Evolutionary conservation across 164 flowering plant species (phyloP), one percentile per base, ranked within the genome.

Genomic region (Protea cynaroides): DNA sequence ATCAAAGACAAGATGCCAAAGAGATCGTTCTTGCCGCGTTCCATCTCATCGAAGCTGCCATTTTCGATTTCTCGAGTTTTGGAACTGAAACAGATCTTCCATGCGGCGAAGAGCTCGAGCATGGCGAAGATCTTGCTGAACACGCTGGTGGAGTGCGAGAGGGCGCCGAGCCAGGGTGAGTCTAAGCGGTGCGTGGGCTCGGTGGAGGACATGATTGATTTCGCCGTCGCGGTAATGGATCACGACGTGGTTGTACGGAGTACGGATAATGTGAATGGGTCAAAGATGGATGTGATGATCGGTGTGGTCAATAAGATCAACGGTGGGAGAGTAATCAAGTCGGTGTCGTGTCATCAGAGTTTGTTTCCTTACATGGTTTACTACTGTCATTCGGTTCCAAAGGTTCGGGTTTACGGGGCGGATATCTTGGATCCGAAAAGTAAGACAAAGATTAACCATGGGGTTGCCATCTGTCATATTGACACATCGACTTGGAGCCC

Each of bases 311-410:
- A 54, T 55, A 87, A 84, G 7, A 75, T 93, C 75, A 83, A 88
- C 72, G 89, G 89, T 18, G 96, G 98, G 13, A 46, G 65, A 44
- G 80, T 87, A 63, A 90, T 96, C 0, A 65, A 72, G 61, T 81
- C 96, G 0, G 93, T 88, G 5, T 90, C 98, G 1, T 90, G 96
- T 58, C 98, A 92, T 64, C 96, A 90, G 69, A 88, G 89, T 51
- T 57, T 92, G 79, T 90, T 76, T 72, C 96, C 96, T 8, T 90
- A 79, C 70, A 13, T 90, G 69, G 74, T 92, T 25, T 92, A 92
- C 58, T 92, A 88, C 56, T 92, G 98, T 53, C 98, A 92, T 71
- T 80, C 96, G 1, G 98, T 92, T 12, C 98, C 98, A 1, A 78
- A 82, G 43, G 96, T 90, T 12, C 69, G 89, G 55, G 90, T 88